Evolutionary conservation across 768 basidiomycete species (phyloP), one percentile per base, ranked within the genome.

Genomic region (Suillus tomentosus): DNA sequence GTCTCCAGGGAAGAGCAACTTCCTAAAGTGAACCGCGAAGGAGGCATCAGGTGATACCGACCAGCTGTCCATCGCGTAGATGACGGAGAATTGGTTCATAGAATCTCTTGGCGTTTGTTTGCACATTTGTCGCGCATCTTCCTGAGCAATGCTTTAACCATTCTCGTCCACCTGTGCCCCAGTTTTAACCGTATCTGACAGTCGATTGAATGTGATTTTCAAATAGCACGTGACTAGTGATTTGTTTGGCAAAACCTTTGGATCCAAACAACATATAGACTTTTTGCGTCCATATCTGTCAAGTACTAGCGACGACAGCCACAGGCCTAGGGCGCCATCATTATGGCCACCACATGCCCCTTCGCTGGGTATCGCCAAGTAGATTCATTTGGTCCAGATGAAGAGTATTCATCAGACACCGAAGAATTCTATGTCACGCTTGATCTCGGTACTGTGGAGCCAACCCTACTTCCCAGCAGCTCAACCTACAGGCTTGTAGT

Each of bases 401-500:
- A 87, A 37, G 84, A 87, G 36, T 91, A 91, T 67, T 82, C 89
- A 64, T 77, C 81, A 22, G 80, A 82, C 24, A 77, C 82, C 42
- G 86, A 86, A 63, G 74, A 88, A 5, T 78, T 78, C 9, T 92
- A 92, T 68, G 84, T 92, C 14, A 91, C 90, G 0, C 79, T 94
- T 22, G 92, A 94, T 72, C 78, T 94, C 1, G 90, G 89, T 50
- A 66, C 75, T 36, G 82, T 89, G 40, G 90, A 94, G 68, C 90
- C 91, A 3, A 87, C 88, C 0, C 82, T 94, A 34, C 81, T 94
- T 7, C 88, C 91, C 2, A 92, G 85, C 69, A 86, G 86, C 0
- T 83, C 87, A 0, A 79, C 85, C 1, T 93, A 89, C 71, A 84
- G 88, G 53, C 78, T 93, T n/a, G 89, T 92, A 61, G 92, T 92